Conservation (phyloP, 2,329 filamentous ascomycete genomes). For the Penicillium frequentans region DNA sequence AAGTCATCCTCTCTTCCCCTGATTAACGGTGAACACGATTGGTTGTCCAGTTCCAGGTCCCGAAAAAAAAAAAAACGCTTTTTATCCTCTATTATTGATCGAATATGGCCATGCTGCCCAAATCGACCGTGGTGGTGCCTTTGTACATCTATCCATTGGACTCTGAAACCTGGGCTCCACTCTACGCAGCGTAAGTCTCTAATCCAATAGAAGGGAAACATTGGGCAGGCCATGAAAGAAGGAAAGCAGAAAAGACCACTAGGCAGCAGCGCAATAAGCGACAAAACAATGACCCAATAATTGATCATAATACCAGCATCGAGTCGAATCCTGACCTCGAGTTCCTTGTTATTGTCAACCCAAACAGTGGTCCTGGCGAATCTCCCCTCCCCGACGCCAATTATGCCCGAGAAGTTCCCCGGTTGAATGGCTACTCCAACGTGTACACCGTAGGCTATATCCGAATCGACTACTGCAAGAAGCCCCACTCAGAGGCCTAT, state of each 20-base stretch:
- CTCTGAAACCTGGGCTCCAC: conserved; percentile 2
- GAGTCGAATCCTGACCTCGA: not conserved
- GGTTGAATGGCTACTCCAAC: conserved; percentile 17
- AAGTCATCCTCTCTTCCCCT: not conserved
- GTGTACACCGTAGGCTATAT: conserved; percentile 25
- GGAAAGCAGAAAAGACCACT: not conserved
- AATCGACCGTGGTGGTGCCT: conserved; percentile 1
- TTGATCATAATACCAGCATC: not conserved
- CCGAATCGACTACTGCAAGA: conserved; percentile 24
- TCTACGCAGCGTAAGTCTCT: conserved; percentile 2
- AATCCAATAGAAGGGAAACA: not conserved
- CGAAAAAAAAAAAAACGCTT: not conserved
- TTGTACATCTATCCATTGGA: conserved; percentile 4
- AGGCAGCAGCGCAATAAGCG: not conserved
- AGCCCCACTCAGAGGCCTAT: conserved; percentile 11
- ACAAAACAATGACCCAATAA: not conserved
- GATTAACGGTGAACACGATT: not conserved
- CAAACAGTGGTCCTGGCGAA: conserved; percentile 2
- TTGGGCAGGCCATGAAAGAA: not conserved
- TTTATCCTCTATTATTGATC: not conserved
- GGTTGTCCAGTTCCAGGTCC: not conserved
- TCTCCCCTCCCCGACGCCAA: not conserved
- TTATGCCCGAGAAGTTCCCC: conserved; percentile 2
- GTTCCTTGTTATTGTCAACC: not conserved
- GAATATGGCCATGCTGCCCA: not conserved